Evolutionary conservation across 257 asterid genomes (phyloP).

Genomic region (Solanum bulbocastanum): DNA sequence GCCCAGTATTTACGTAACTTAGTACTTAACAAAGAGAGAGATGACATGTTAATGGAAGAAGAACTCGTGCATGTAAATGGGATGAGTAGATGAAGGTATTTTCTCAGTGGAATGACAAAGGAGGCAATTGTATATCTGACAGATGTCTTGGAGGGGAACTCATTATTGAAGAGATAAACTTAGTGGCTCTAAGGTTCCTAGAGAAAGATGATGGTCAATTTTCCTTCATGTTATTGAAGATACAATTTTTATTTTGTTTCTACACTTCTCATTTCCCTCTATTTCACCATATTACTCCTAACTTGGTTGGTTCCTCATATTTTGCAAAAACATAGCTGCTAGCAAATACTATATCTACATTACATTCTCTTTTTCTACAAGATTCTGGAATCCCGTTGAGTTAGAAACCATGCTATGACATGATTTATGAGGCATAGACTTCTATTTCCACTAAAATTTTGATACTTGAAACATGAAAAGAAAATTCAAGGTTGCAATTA

Average conservation of each 20-base stretch:
- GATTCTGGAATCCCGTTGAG: not conserved
- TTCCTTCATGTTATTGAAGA: conserved; percentile 61
- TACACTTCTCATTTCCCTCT: not conserved
- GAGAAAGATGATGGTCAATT: conserved; percentile 51
- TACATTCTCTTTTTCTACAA: not conserved
- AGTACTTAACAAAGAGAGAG: conserved; percentile 26
- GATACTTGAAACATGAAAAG: not conserved
- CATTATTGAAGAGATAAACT: conserved; percentile 45
- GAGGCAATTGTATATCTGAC: conserved; percentile 45
- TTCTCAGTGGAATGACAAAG: conserved; percentile 37
- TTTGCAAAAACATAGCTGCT: not conserved
- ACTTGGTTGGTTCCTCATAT: not conserved
- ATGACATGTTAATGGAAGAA: not conserved
- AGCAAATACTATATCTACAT: not conserved
- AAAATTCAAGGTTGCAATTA: not conserved
- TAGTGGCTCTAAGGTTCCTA: conserved; percentile 34
- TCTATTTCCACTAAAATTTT: not conserved
- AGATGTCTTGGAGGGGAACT: conserved; percentile 50
- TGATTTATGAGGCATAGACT: not conserved
- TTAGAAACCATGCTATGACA: not conserved
- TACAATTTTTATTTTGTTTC: conserved; percentile 4
- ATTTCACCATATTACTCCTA: not conserved
- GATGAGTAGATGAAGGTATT: conserved; percentile 30
- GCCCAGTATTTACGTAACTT: conserved; percentile 63
- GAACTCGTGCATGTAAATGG: conserved; percentile 9